Conservation (phyloP, 352 stramenopile genomes). For the Pilasporangium apinafurcum region DNA sequence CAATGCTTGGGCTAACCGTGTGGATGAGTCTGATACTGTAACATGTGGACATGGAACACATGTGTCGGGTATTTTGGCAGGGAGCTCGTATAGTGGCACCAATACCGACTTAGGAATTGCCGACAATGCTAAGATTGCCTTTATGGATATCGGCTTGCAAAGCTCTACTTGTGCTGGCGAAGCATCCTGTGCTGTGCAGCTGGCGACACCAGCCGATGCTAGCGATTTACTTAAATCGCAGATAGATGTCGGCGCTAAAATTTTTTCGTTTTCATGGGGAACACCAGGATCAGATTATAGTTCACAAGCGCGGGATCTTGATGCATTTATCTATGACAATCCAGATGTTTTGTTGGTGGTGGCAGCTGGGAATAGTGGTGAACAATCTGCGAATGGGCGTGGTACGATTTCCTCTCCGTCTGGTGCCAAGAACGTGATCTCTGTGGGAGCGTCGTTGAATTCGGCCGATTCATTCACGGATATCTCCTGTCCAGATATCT, state of each 20-base stretch:
- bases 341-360: constrained; percentile 83
- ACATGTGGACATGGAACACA: constrained; percentile 87
- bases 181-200: constrained; percentile 38
- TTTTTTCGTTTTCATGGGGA: constrained; percentile 85
- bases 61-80: constrained; percentile 72
- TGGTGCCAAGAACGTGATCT: constrained; percentile 82
- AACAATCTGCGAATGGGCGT: constrained; percentile 36
- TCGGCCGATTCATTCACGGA: constrained; percentile 37
- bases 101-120: constrained; percentile 66
- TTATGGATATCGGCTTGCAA: constrained; percentile 87
- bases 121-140: constrained; percentile 75
- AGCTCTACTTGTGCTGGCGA: constrained; percentile 33
- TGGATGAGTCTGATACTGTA: constrained; percentile 58
- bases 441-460: constrained; percentile 73
- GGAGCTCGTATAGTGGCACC: constrained; percentile 61
- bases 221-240: constrained; percentile 57
- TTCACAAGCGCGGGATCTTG: constrained; percentile 63
- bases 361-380: constrained; percentile 86
- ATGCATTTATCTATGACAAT: constrained; percentile 81
- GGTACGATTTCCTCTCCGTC: constrained; percentile 79
- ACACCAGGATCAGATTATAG: constrained; percentile 74
- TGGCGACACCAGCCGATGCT: constrained; percentile 59
- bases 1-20: constrained; percentile 61
- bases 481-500: constrained; percentile 43
- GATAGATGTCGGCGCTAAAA: constrained; percentile 59